Base-by-base conservation (phyloP, 2,329 filamentous ascomycete genomes). In the Xylariaceae sp. region DNA sequence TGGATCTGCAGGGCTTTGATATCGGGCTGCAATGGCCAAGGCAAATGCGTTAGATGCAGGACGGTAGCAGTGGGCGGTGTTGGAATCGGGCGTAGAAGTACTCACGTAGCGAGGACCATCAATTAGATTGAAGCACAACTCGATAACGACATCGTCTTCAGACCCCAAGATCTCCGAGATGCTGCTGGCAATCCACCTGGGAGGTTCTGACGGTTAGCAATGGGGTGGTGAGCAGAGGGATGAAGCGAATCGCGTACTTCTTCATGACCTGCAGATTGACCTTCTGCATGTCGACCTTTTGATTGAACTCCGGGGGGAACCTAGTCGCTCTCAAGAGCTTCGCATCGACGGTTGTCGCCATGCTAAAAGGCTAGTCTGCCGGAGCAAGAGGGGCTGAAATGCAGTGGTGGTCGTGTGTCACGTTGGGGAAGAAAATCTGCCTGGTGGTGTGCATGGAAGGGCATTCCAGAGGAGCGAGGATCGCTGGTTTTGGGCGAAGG, bases 251-350 rank as follows among this genome's bases (percentile, higher is more conserved):
- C 55, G 73, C 86, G 66, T 69, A 95, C 89, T 94, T 96, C 80
- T 97, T 97, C 85, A 99, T 96, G 50, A 99, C 89, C 71, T 96
- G 90, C 46, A 96, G 79, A 69, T 99, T 97, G 71, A 99, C 91
- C 76, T 97, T 97, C 63, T 86, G 84, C 83, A 95, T 96, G 76
- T 99, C 92, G 59, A 99, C 94, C 76, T 97, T 97, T 69, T 89
- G 86, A 68, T 83, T 93, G 75, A 97, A 99, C 67, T 97, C 91
- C 7, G 87, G 81, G 42, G 94, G 94, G 59, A 97, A 97, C 68
- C 95, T 97, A 50, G 92, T 97, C 71, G 87, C 86, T 79, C 87
- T 89, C 51, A 97, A 76, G 64, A 96, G 82, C 77, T 95, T 96
- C 60, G 89, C 87, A 72, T 97, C 93, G 56, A 94, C 90, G 60